Percentiles rank a stretch among this genome's conserved stretches.
Conservation (phyloP, 1,284 basidiomycete genomes). For the Ustilago cynodontis region DNA sequence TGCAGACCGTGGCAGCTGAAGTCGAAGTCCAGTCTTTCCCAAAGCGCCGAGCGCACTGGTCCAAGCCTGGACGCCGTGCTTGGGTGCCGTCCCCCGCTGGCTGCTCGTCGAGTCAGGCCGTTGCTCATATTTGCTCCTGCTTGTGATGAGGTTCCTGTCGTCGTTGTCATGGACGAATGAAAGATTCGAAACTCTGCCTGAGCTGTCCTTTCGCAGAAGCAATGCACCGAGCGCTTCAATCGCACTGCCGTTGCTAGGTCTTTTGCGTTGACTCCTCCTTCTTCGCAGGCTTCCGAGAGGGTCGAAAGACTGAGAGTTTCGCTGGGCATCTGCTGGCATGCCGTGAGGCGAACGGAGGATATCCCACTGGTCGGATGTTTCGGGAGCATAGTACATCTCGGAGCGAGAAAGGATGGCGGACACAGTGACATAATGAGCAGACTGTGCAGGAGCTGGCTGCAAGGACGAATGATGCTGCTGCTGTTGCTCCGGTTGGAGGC, state of each 20-base stretch:
- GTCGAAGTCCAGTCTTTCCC: slow-evolving; percentile 17
- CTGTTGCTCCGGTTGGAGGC: neutral
- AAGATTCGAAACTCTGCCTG: slow-evolving; percentile 54
- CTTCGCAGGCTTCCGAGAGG: slow-evolving; percentile 16
- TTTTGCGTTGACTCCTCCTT: slow-evolving; percentile 27
- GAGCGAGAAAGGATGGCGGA: slow-evolving; percentile 64
- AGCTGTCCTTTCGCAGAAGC: slow-evolving; percentile 58
- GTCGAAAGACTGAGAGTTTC: slow-evolving; percentile 1
- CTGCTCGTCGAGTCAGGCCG: neutral
- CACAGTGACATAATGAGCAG: slow-evolving; percentile 57
- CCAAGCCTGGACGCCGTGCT: slow-evolving; percentile 35
- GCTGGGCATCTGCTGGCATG: slow-evolving; percentile 3
- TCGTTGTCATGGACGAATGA: slow-evolving; percentile 33
- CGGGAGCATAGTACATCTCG: slow-evolving; percentile 47
- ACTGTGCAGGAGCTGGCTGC: neutral
- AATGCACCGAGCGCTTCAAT: slow-evolving; percentile 65
- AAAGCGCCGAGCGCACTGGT: slow-evolving; percentile 26
- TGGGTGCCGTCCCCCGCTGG: slow-evolving; percentile 8
- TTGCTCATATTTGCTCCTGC: neutral
- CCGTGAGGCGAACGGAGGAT: slow-evolving; percentile 30
- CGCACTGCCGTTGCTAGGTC: slow-evolving; percentile 62
- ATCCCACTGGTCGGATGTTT: slow-evolving; percentile 28
- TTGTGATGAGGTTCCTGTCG: neutral
- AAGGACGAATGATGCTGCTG: neutral
- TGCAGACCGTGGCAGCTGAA: slow-evolving; percentile 18